Evolutionary conservation across 2,329 filamentous ascomycete genomes (phyloP).

Genomic region (Nemania sp.): DNA sequence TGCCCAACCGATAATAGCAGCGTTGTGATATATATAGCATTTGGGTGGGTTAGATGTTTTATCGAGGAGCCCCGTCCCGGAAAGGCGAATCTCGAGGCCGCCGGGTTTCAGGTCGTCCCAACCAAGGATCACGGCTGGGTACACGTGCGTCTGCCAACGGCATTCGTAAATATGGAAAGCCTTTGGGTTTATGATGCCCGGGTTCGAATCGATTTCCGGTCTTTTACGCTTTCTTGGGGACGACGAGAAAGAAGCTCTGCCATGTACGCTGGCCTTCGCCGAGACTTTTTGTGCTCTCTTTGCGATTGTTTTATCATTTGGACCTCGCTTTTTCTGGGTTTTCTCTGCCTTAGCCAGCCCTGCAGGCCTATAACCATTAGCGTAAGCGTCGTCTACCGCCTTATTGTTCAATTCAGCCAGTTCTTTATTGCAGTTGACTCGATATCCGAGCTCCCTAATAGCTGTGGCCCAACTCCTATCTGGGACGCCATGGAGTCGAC

Average conservation of each 20-base stretch:
- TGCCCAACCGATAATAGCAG: conserved; percentile 44
- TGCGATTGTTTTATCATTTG: background rate
- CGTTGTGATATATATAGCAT: conserved; percentile 42
- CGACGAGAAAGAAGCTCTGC: background rate
- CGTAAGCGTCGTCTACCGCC: conserved; percentile 38
- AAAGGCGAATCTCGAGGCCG: conserved; percentile 39
- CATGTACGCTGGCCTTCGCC: background rate
- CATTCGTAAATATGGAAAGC: conserved; percentile 43
- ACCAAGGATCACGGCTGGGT: conserved; percentile 46
- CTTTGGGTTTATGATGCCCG: conserved; percentile 33
- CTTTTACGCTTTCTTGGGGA: background rate
- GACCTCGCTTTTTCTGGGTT: too few species aligned
- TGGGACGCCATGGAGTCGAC: conserved; percentile 38
- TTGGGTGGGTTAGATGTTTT: conserved; percentile 34
- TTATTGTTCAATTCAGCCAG: conserved; percentile 43
- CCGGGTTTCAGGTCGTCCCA: conserved; percentile 40
- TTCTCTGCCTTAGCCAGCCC: background rate
- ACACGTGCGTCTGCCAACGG: conserved; percentile 38
- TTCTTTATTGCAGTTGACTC: conserved; percentile 42
- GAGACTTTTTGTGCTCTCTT: background rate
- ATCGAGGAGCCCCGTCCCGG: conserved; percentile 39
- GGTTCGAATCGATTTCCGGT: background rate
- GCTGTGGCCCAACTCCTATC: conserved; percentile 40
- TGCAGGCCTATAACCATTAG: conserved; percentile 40
- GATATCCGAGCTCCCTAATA: conserved; percentile 42